Percentiles rank a stretch among this genome's conserved stretches.
Evolutionary conservation across 768 basidiomycete species (phyloP).

Genomic region (Podaxis carcinomalis): DNA sequence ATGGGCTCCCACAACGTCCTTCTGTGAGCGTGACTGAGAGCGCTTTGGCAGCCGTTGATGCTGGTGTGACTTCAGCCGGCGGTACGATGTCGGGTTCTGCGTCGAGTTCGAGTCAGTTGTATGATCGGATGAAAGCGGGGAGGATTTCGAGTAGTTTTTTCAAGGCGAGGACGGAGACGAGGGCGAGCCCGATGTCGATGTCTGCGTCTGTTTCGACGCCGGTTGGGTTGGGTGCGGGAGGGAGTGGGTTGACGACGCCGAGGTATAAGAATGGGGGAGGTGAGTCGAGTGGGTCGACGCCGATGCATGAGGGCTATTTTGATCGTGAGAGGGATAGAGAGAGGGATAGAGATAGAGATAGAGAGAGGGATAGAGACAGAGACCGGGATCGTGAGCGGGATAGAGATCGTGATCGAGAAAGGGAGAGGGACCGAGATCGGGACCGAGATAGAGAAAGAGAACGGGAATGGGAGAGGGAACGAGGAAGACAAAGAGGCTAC

Average conservation of each 20-base stretch:
- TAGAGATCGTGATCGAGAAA: constrained; percentile 1
- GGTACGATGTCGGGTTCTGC: neutral
- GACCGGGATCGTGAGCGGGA: neutral
- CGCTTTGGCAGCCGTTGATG: neutral
- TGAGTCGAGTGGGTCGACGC: constrained; percentile 5
- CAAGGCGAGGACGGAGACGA: constrained; percentile 13
- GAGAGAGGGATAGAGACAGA: neutral
- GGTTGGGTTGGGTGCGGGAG: neutral
- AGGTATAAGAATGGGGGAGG: constrained; percentile 3
- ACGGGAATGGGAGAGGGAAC: constrained; percentile 11
- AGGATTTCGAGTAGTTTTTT: constrained; percentile 19
- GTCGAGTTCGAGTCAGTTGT: neutral
- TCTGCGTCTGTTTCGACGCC: neutral
- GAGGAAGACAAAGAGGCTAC: constrained; percentile 6
- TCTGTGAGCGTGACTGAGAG: neutral
- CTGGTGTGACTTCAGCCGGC: neutral
- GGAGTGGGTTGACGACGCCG: neutral
- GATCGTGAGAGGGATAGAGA: constrained; percentile 25
- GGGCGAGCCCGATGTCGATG: constrained; percentile 18
- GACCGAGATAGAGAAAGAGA: constrained; percentile 14
- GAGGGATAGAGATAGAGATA: neutral
- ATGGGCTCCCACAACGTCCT: neutral
- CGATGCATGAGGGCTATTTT: constrained; percentile 11
- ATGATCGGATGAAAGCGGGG: constrained; percentile 6
- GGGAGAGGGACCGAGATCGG: neutral